Base-by-base conservation (phyloP, 2,329 filamentous ascomycete genomes). In the Monilinia laxa region DNA sequence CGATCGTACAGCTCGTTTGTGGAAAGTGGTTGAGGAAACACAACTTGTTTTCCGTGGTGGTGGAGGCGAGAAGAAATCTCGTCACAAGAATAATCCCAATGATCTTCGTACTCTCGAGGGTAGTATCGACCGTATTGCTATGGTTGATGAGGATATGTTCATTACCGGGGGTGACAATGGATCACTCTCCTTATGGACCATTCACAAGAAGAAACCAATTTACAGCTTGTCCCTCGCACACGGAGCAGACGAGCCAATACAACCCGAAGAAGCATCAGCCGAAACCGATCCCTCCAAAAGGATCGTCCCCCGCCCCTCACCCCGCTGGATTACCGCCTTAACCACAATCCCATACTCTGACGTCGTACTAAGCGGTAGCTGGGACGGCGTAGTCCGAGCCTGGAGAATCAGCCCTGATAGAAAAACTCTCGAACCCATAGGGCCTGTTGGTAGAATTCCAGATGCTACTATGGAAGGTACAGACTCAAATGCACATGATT, bases 1-100 rank as follows among this genome's bases (percentile, higher is more conserved):
- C 71, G 95, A 99, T 77, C 88, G 94, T 67, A 97, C 93, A 2
- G 95, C 94, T 51, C 85, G 95, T 67, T 80, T 97, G 72, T 99
- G 95, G 95, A 97, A 97, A 79, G 93, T 99, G 1, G 87, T 92
- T 5, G 95, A 99, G 74, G 94, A 99, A 80, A 92, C 90, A 1
- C 95, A 99, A 77, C 85, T 99, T 9, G 93, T 98, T 2, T 99
- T 98, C 79, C 89, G 94, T 58, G 94, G 93, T 67, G 92, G 93
- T 69, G 90, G 88, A 53, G 81, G 83, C 35, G 83, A 84, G 69
- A 85, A 84, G 73, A 86, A 85, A 72, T 78, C 77, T 51, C 75
- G 76, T 45, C 76, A 66, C 25, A 63, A 47, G 25, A 64, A 76
- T 68, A 58, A 66, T 18, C 71, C 82, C 14, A 56, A 51, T 18